A percentile compares a stretch with the other conserved stretches of the same genome.
Evolutionary conservation across 306 rosid genomes (phyloP).

Genomic region (Trifolium pratense): DNA sequence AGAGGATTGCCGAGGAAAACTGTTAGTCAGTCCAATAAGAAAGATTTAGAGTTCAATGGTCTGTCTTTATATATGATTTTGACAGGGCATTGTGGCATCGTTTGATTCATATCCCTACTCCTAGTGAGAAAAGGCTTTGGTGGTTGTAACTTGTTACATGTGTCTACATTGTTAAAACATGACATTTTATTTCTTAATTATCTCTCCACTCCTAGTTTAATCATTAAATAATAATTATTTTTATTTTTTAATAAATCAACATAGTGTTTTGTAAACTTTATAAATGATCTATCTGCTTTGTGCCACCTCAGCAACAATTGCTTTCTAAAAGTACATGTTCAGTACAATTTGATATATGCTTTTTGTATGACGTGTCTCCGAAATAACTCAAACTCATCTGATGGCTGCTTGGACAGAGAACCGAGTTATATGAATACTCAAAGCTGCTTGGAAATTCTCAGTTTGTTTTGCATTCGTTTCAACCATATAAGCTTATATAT

Average conservation of each 20-base stretch:
- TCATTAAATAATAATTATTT: slow-evolving; percentile 4
- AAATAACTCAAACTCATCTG: slow-evolving; percentile 32
- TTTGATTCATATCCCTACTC: neutral
- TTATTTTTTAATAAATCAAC: neutral
- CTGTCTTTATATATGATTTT: neutral
- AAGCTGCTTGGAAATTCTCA: slow-evolving; percentile 95
- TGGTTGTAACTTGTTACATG: neutral
- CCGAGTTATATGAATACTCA: slow-evolving; percentile 88
- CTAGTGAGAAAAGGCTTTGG: neutral
- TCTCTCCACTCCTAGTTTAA: neutral
- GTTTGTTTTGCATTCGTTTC: slow-evolving; percentile 82
- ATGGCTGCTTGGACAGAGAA: slow-evolving; percentile 71
- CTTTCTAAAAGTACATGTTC: slow-evolving; percentile 20
- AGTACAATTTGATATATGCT: slow-evolving; percentile 4
- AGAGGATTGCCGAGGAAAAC: too few species aligned
- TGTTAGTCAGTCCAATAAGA: neutral
- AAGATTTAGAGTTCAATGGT: neutral
- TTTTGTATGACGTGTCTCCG: neutral
- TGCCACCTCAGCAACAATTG: slow-evolving; percentile 6
- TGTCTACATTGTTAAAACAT: slow-evolving; percentile 3
- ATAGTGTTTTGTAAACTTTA: neutral
- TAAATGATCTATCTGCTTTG: neutral
- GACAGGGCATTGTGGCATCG: neutral
- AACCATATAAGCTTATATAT: slow-evolving; percentile 90
- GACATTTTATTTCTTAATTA: neutral